Evolutionary conservation across 495 filamentous ascomycete species (phyloP).

Genomic region (Penicillium verhagenii): DNA sequence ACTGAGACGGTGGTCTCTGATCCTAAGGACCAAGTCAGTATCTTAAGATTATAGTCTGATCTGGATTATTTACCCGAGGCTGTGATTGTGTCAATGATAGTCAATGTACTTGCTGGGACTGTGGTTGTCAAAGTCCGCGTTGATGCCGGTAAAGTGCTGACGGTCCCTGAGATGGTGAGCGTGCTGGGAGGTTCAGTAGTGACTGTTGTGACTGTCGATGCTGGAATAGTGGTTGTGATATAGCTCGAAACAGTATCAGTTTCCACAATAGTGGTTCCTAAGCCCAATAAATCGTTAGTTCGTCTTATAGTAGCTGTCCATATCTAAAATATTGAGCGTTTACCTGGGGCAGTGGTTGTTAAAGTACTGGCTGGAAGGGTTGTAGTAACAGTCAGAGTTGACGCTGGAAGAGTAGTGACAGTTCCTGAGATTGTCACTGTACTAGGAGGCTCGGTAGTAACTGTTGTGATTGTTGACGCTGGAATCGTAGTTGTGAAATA

Average conservation of each 20-base stretch:
- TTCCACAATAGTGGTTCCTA: background rate
- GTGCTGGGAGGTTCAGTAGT: conserved; percentile 1
- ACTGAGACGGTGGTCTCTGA: background rate
- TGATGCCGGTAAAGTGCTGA: background rate
- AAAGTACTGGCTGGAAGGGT: background rate
- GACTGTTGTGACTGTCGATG: background rate
- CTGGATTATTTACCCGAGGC: background rate
- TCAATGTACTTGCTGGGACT: background rate
- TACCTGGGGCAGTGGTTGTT: background rate
- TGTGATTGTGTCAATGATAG: conserved; percentile 1
- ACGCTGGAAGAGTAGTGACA: background rate
- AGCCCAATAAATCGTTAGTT: background rate
- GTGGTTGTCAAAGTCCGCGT: background rate
- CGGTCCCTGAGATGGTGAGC: background rate
- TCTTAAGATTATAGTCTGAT: background rate
- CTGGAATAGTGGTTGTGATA: background rate
- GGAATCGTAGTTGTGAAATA: background rate
- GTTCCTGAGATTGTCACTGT: conserved; percentile 1
- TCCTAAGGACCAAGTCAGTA: background rate
- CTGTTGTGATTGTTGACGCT: background rate
- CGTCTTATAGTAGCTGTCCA: no score
- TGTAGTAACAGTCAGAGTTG: background rate
- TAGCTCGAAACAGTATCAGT: background rate
- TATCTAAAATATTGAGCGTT: no score
- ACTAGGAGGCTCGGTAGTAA: conserved; percentile 1